Evolutionary conservation across 148 eudicot genomes (phyloP).

Genomic region (Pharnaceum exiguum): DNA sequence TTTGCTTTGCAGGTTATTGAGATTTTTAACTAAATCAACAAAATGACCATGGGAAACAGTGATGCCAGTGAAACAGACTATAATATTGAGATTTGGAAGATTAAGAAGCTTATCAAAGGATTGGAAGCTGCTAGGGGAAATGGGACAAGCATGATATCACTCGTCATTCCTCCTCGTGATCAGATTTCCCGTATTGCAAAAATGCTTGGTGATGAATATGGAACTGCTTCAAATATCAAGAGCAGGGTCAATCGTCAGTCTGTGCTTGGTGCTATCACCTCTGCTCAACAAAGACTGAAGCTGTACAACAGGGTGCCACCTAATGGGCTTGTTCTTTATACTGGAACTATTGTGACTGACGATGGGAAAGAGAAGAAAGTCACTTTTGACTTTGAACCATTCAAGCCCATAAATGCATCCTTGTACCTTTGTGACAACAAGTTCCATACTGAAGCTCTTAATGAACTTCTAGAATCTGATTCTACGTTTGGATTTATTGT

Average conservation of each 20-base stretch:
- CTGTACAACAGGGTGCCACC: conserved; percentile 35
- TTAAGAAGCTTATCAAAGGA: conserved; percentile 31
- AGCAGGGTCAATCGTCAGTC: conserved; percentile 36
- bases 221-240: conserved; percentile 35
- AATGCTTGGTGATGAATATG: conserved; percentile 36
- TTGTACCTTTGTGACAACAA: conserved; percentile 32
- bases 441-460: conserved; percentile 31
- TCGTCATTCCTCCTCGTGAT: conserved; percentile 37
- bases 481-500: conserved; percentile 30
- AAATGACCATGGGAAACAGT: no score
- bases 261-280: conserved; percentile 33
- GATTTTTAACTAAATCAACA: no score
- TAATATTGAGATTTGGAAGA: conserved; percentile 33
- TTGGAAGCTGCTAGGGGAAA: conserved; percentile 34
- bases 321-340: conserved; percentile 31
- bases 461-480: conserved; percentile 31
- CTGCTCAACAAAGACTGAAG: conserved; percentile 33
- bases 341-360: conserved; percentile 32
- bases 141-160: conserved; percentile 37
- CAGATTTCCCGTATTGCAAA: conserved; percentile 30
- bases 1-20: no score
- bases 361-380: conserved; percentile 38
- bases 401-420: conserved; percentile 30
- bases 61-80: conserved; percentile 29
- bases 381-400: conserved; percentile 33